phyloP scores from a whole-genome alignment of 1,139 yeast genomes.

The Hansenula lynferdii region DNA sequence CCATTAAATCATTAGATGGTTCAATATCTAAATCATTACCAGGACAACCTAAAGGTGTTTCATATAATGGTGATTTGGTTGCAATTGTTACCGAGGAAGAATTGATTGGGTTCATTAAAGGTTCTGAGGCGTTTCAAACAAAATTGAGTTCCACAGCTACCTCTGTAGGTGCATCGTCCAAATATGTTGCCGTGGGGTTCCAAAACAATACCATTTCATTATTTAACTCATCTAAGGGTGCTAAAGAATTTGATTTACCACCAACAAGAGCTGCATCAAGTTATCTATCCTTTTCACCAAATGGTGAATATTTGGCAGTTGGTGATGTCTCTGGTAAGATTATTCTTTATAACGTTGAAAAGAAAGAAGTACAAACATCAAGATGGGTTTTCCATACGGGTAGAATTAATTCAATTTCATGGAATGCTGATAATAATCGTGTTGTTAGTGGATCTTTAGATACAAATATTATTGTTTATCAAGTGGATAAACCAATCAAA shows the following conservation, averaged over 20 bases:
- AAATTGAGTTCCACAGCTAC: constrained; percentile 36
- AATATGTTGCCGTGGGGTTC: constrained; percentile 48
- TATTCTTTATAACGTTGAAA: constrained; percentile 53
- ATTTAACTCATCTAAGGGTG: constrained; percentile 23
- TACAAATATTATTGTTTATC: constrained; percentile 73
- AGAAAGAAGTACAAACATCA: constrained; percentile 62
- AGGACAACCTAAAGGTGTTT: constrained; percentile 62
- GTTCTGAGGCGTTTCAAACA: constrained; percentile 21
- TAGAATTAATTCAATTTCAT: constrained; percentile 66
- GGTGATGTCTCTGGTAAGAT: constrained; percentile 90
- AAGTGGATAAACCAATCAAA: constrained; percentile 72
- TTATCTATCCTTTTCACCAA: constrained; percentile 64
- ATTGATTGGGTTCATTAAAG: constrained; percentile 22
- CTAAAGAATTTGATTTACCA: constrained; percentile 33
- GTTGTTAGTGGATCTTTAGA: constrained; percentile 82
- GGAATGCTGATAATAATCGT: constrained; percentile 71
- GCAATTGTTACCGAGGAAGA: constrained; percentile 32
- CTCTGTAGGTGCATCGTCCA: constrained; percentile 35
- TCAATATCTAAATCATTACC: constrained; percentile 31
- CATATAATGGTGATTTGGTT: constrained; percentile 28
- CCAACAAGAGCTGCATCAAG: constrained; percentile 61
- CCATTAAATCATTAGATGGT: constrained; percentile 39
- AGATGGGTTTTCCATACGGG: constrained; percentile 97
- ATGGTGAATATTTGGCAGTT: constrained; percentile 65
- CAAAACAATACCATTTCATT: constrained; percentile 33